A percentile compares a stretch with the other conserved stretches of the same genome.
Conservation (phyloP, 2,329 filamentous ascomycete species). For the Alternaria sp. region DNA sequence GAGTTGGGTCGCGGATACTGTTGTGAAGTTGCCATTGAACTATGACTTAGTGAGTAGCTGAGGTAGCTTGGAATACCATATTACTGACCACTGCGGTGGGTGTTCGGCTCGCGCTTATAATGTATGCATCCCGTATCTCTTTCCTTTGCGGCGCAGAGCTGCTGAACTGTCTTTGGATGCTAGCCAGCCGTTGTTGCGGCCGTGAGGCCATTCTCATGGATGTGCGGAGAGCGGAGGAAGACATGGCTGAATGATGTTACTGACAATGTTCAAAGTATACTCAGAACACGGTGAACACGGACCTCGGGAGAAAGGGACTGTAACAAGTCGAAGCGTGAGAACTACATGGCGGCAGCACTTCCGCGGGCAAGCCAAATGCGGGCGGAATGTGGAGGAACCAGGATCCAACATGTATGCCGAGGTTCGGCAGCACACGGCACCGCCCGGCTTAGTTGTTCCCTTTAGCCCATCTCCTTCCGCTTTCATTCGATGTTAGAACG, state of each 20-base stretch:
- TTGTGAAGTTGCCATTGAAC: constrained; percentile 94
- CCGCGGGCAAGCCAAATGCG: constrained; percentile 25
- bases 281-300: constrained; percentile 5
- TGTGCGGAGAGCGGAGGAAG: constrained; percentile 42
- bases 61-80: background rate
- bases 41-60: constrained; percentile 50
- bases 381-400: constrained; percentile 38
- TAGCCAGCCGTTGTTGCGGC: constrained; percentile 48
- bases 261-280: background rate
- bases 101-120: constrained; percentile 87
- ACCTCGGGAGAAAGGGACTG: constrained; percentile 21
- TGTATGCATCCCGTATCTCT: constrained; percentile 91
- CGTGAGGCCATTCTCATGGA: constrained; percentile 47
- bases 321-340: constrained; percentile 31
- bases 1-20: constrained; percentile 84
- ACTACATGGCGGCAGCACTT: constrained; percentile 44
- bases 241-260: constrained; percentile 33
- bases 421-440: constrained; percentile 35
- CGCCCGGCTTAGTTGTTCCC: constrained; percentile 32
- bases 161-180: constrained; percentile 50
- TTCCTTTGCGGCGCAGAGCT: constrained; percentile 50
- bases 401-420: constrained; percentile 30
- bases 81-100: constrained; percentile 80
- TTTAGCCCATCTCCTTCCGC: background rate
- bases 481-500: background rate